Evolutionary conservation across 148 eudicot species (phyloP).

Genomic region (Pharnaceum exiguum): DNA sequence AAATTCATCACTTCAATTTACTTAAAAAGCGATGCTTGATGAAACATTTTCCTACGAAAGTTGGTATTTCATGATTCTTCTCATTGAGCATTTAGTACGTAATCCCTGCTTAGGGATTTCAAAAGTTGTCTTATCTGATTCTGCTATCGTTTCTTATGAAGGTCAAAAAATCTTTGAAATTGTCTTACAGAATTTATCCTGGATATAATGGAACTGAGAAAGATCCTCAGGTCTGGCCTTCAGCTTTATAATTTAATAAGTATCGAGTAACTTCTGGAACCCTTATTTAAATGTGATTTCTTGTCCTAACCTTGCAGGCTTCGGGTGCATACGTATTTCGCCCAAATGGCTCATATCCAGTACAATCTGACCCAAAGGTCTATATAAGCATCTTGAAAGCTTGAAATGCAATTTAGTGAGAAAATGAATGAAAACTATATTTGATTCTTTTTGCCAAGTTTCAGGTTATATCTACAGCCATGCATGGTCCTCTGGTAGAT

Average conservation of each 20-base stretch:
- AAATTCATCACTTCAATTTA: no score
- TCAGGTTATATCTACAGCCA: constrained; percentile 56
- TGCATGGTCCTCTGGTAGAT: constrained; percentile 74
- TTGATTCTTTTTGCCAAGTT: constrained; percentile 17
- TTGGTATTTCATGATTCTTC: not conserved
- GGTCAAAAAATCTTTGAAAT: constrained; percentile 46
- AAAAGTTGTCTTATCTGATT: not conserved
- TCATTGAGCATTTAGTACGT: not conserved
- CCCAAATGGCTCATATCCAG: constrained; percentile 50
- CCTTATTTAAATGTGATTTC: not conserved
- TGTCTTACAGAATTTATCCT: constrained; percentile 58
- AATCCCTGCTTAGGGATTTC: not conserved
- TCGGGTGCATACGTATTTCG: constrained; percentile 83
- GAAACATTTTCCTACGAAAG: no score
- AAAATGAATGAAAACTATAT: not conserved
- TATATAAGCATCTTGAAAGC: not conserved
- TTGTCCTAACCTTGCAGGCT: constrained; percentile 38
- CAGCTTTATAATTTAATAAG: constrained; percentile 1
- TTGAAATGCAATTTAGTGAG: not conserved
- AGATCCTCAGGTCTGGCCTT: constrained; percentile 57
- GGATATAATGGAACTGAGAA: constrained; percentile 63
- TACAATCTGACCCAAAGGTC: constrained; percentile 28
- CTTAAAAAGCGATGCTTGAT: no score
- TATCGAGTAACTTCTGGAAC: constrained; percentile 2
- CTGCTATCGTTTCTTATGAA: constrained; percentile 22